phyloP scores from a whole-genome alignment of 805 yeast species.

The Diddensiella transvaalensis region DNA sequence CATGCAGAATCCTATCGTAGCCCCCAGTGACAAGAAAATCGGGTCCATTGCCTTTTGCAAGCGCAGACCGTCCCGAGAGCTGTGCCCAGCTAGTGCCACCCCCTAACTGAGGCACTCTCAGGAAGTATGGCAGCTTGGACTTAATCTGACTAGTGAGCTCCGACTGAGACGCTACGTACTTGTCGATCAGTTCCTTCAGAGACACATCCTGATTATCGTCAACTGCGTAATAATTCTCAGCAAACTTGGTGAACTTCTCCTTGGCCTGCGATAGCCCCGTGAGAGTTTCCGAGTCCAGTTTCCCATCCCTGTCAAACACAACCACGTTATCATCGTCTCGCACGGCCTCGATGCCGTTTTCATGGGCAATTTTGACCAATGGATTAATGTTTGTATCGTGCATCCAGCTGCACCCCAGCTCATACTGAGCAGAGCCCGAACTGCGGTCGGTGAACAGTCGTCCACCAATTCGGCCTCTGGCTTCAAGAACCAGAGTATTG shows the following conservation, averaged over 20 bases:
- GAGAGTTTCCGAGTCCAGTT: not conserved
- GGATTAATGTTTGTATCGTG: conserved; percentile 74
- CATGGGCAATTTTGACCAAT: conserved; percentile 50
- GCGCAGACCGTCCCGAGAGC: conserved; percentile 56
- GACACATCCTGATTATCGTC: not conserved
- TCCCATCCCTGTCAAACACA: conserved; percentile 28
- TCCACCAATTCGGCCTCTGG: conserved; percentile 69
- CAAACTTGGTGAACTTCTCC: not conserved
- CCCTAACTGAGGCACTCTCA: conserved; percentile 70
- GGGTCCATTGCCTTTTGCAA: not conserved
- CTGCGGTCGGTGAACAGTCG: conserved; percentile 45
- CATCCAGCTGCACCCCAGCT: conserved; percentile 83
- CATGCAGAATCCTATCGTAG: conserved; percentile 2
- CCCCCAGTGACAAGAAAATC: conserved; percentile 3
- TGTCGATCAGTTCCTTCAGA: not conserved
- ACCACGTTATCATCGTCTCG: conserved; percentile 45
- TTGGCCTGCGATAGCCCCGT: not conserved
- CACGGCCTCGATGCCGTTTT: conserved; percentile 31
- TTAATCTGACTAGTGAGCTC: conserved; percentile 37
- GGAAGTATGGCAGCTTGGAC: conserved; percentile 49
- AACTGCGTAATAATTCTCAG: not conserved
- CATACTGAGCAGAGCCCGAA: conserved; percentile 52
- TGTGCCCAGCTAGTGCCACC: conserved; percentile 68
- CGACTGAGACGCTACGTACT: not conserved
- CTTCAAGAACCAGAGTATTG: conserved; percentile 60